Evolutionary conservation across 1,284 basidiomycete genomes (phyloP).

Genomic region (Ceratobasidium sp.): DNA sequence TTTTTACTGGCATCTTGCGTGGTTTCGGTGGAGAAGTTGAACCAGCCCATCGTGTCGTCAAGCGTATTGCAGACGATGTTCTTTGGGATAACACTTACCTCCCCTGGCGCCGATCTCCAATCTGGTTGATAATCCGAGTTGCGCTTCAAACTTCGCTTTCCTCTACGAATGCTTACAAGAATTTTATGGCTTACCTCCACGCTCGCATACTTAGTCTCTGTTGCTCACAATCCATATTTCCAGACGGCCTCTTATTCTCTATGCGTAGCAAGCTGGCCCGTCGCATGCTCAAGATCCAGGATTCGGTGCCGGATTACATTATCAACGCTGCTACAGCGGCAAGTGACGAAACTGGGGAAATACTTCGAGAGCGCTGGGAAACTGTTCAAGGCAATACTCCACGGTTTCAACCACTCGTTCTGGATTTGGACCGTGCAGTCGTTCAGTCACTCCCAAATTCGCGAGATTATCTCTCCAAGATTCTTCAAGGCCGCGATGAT

Average conservation of each 20-base stretch:
- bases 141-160: conserved; percentile 58
- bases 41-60: conserved; percentile 52
- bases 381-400: not conserved
- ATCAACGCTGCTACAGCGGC: conserved; percentile 45
- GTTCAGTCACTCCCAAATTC: conserved; percentile 52
- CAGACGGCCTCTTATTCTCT: conserved; percentile 53
- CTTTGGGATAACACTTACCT: conserved; percentile 46
- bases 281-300: conserved; percentile 56
- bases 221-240: not conserved
- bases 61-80: conserved; percentile 61
- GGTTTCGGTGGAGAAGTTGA: conserved; percentile 51
- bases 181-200: conserved; percentile 60
- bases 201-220: conserved; percentile 50
- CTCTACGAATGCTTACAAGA: conserved; percentile 56
- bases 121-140: conserved; percentile 61
- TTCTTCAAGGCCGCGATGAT: not conserved
- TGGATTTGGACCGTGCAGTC: conserved; percentile 48
- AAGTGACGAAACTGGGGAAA: conserved; percentile 40
- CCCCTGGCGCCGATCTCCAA: conserved; percentile 51
- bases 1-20: conserved; percentile 58
- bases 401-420: not conserved
- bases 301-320: conserved; percentile 46
- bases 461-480: conserved; percentile 48
- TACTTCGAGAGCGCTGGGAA: conserved; percentile 53
- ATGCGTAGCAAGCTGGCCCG: conserved; percentile 55